Conservation (phyloP, 257 asterid genomes). For the Penstemon newberryi region DNA sequence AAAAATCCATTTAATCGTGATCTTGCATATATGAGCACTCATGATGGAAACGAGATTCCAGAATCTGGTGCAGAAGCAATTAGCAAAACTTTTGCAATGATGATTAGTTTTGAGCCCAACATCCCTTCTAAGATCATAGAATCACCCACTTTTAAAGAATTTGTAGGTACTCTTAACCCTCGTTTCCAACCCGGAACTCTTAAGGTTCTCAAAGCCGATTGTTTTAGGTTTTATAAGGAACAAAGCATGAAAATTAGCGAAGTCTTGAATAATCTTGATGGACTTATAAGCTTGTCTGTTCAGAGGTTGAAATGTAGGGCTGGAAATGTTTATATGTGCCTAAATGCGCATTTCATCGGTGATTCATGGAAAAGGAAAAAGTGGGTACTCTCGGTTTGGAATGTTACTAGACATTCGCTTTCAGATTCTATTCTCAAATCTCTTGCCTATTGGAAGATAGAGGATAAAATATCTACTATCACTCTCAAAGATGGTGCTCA, state of each 20-base stretch:
- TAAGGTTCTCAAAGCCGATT: slow-evolving; percentile 14
- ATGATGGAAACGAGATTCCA: neutral
- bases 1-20: neutral
- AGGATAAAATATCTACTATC: slow-evolving; percentile 20
- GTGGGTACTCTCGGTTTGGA: slow-evolving; percentile 19
- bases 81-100: neutral
- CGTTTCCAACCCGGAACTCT: neutral
- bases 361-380: slow-evolving; percentile 26
- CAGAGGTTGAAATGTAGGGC: neutral
- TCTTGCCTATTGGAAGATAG: slow-evolving; percentile 18
- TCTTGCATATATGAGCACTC: neutral
- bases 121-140: neutral
- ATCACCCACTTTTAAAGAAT: neutral
- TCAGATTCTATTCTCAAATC: slow-evolving; percentile 9
- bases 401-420: neutral
- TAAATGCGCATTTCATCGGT: slow-evolving; percentile 27
- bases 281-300: slow-evolving; percentile 1
- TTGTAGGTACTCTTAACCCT: neutral
- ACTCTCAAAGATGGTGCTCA: slow-evolving; percentile 2
- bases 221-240: slow-evolving; percentile 21
- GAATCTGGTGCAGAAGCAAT: neutral
- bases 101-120: neutral
- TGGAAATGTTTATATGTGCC: slow-evolving; percentile 8
- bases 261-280: neutral
- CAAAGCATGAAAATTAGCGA: neutral